Percentiles rank a stretch among this genome's conserved stretches.
Evolutionary conservation across 2,329 filamentous ascomycete genomes (phyloP).

Genomic region (Davidsoniella neocaledoniae): DNA sequence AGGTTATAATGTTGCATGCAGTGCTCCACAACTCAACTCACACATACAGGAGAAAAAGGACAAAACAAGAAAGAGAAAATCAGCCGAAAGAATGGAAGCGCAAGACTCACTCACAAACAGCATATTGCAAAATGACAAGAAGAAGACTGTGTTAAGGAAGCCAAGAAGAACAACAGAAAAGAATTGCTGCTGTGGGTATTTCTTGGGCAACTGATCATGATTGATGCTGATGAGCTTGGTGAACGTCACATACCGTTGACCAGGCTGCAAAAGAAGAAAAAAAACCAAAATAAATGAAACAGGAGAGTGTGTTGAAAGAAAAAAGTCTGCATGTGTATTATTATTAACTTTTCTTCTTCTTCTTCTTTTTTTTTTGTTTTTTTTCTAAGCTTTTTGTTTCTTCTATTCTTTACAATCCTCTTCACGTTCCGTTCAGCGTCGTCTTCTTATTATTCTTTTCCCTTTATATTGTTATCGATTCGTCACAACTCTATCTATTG

Average conservation of each 20-base stretch:
- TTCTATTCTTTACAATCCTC: conserved; percentile 1
- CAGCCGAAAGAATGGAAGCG: background rate
- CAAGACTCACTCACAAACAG: background rate
- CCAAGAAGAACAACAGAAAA: too few species aligned
- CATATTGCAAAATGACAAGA: too few species aligned
- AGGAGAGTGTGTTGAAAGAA: too few species aligned
- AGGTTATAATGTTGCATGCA: background rate
- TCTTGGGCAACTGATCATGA: too few species aligned
- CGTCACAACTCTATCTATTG: background rate
- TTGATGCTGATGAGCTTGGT: too few species aligned
- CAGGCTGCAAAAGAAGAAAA: too few species aligned
- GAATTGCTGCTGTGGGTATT: too few species aligned
- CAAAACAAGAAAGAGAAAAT: background rate
- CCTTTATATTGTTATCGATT: background rate
- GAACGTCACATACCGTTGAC: too few species aligned
- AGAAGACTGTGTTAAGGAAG: too few species aligned
- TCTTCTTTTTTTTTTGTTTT: background rate
- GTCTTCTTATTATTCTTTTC: background rate
- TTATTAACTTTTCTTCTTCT: background rate
- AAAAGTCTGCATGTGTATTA: too few species aligned
- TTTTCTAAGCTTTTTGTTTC: background rate
- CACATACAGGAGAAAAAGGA: background rate
- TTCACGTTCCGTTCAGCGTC: background rate
- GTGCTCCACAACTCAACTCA: too few species aligned
- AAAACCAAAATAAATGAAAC: too few species aligned